phyloP scores from a whole-genome alignment of 2,329 filamentous ascomycete genomes.

The Hymenoscyphus repandus region DNA sequence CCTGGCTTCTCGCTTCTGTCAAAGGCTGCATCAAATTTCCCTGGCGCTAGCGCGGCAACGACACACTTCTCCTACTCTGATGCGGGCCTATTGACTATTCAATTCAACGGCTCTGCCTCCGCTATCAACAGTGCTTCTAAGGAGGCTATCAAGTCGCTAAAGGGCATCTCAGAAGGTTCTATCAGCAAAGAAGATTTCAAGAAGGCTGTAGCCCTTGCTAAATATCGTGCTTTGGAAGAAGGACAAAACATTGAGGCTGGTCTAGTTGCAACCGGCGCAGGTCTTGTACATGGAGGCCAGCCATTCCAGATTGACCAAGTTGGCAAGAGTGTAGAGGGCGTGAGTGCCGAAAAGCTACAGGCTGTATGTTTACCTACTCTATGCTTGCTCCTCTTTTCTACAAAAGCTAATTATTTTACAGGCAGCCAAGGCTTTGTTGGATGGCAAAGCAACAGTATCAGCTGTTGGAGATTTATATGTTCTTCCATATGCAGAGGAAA shows the following conservation, averaged over 20 bases:
- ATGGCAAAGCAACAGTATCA: constrained; percentile 83
- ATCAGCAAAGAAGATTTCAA: constrained; percentile 79
- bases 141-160: constrained; percentile 74
- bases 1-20: constrained; percentile 85
- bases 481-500: constrained; percentile 88
- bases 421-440: constrained; percentile 83
- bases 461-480: constrained; percentile 87
- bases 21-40: constrained; percentile 65
- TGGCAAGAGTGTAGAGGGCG: constrained; percentile 71
- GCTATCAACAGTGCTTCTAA: constrained; percentile 70
- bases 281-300: constrained; percentile 75
- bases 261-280: constrained; percentile 77
- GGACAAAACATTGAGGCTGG: constrained; percentile 73
- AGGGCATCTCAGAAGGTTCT: constrained; percentile 71
- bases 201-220: constrained; percentile 89
- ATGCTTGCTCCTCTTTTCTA: constrained; percentile 29
- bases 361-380: constrained; percentile 54
- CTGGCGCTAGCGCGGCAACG: constrained; percentile 65
- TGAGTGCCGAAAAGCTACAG: constrained; percentile 81
- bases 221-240: constrained; percentile 82
- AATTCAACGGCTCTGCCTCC: constrained; percentile 68
- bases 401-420: constrained; percentile 34
- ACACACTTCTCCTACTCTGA: constrained; percentile 87
- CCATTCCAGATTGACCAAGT: constrained; percentile 78
- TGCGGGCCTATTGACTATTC: constrained; percentile 81